Evolutionary conservation across 2,329 filamentous ascomycete genomes (phyloP).

Genomic region (Claviceps capensis): DNA sequence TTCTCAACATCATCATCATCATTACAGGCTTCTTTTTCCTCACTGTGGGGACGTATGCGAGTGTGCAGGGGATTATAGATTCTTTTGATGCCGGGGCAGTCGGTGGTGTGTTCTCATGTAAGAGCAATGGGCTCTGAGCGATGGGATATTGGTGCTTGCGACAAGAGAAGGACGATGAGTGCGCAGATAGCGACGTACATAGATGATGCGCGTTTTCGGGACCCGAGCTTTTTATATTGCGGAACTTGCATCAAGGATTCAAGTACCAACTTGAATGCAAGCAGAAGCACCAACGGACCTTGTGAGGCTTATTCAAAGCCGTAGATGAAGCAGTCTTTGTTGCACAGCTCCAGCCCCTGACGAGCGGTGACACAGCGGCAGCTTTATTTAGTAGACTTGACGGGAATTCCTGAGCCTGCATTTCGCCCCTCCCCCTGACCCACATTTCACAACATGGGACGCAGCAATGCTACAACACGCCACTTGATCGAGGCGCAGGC

Average conservation of each 20-base stretch:
- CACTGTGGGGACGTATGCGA: constrained; percentile 67
- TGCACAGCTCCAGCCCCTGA: no score
- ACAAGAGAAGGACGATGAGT: background rate
- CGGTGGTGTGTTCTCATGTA: constrained; percentile 61
- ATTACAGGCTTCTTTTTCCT: constrained; percentile 68
- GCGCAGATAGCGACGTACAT: background rate
- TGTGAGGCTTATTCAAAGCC: no score
- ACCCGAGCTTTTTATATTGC: no score
- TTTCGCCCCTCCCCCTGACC: background rate
- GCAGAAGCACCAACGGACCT: no score
- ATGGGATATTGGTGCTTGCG: background rate
- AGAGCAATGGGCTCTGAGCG: constrained; percentile 48
- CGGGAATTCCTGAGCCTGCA: no score
- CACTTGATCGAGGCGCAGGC: background rate
- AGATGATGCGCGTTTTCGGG: background rate
- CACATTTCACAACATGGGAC: background rate
- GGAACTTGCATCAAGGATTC: no score
- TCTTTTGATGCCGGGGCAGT: constrained; percentile 53
- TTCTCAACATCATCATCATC: constrained; percentile 61
- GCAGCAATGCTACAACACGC: background rate
- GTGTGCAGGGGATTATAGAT: constrained; percentile 60
- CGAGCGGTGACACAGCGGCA: no score
- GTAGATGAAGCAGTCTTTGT: no score
- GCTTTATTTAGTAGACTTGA: no score
- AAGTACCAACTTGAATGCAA: no score